Evolutionary conservation across 345 rosid genomes (phyloP).

Genomic region (Populus ilicifolia): DNA sequence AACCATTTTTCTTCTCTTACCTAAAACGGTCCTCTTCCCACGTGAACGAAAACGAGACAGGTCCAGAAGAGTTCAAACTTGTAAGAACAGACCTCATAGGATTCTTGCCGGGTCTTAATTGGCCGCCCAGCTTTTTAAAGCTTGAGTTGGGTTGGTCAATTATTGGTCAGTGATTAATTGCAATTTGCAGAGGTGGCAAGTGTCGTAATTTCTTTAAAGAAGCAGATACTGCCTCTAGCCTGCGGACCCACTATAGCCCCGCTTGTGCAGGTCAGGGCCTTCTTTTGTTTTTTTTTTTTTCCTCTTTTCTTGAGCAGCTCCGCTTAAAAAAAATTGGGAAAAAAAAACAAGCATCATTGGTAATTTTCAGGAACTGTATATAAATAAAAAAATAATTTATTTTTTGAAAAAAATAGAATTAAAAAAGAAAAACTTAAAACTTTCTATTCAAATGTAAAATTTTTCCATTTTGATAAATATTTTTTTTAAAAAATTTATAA

Average conservation of each 20-base stretch:
- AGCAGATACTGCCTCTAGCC: not conserved
- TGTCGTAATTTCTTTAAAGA: not conserved
- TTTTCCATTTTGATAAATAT: too few species aligned
- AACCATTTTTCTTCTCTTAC: not conserved
- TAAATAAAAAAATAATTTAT: too few species aligned
- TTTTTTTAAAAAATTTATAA: too few species aligned
- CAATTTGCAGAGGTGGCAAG: not conserved
- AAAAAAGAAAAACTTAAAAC: too few species aligned
- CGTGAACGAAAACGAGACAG: not conserved
- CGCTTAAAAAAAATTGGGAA: too few species aligned
- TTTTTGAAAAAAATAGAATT: too few species aligned
- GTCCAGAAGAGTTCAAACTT: not conserved
- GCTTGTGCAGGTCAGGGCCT: not conserved
- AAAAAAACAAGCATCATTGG: not conserved
- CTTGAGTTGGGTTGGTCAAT: not conserved
- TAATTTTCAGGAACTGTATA: not conserved
- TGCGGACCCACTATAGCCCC: not conserved
- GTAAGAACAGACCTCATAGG: not conserved
- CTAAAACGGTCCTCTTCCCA: not conserved
- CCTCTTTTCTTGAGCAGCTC: not conserved
- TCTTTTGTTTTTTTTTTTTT: not conserved
- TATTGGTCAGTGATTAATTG: not conserved
- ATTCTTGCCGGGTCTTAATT: not conserved
- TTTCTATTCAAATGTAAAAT: too few species aligned
- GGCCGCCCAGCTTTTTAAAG: conserved; percentile 13